These are phyloP conservation scores for Phlebiopsis gigantea DNA, from an alignment of 768 basidiomycete genomes.

Conservation along the genomic window DNA sequence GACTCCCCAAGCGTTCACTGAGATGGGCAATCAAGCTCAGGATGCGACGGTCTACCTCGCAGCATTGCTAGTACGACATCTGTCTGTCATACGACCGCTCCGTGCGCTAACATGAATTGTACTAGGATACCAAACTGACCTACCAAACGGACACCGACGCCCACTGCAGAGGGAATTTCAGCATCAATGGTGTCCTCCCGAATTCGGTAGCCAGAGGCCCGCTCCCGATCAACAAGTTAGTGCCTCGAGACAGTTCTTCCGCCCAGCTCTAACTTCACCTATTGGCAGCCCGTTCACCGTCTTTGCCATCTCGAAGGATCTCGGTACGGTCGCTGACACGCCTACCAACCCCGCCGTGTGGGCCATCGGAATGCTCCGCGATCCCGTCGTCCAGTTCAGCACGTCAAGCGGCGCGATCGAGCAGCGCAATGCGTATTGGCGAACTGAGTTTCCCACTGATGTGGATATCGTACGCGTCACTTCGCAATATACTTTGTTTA, in stretches of 20 bases:
- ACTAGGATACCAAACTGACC: conserved; percentile 9
- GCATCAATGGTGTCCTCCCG: conserved; percentile 12
- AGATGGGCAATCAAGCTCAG: conserved; percentile 14
- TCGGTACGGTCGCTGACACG: conserved; percentile 17
- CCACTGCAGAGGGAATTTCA: conserved; percentile 16
- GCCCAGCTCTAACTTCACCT: not conserved
- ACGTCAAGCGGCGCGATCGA: conserved; percentile 9
- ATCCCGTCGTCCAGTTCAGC: conserved; percentile 22
- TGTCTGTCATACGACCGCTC: not conserved
- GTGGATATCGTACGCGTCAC: conserved; percentile 11
- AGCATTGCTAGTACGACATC: conserved; percentile 4
- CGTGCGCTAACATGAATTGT: not conserved
- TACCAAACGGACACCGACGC: conserved; percentile 12
- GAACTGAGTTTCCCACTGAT: not conserved
- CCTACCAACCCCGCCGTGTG: conserved; percentile 21
- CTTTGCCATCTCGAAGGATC: conserved; percentile 23
- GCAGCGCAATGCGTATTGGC: conserved; percentile 17
- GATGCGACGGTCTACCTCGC: conserved; percentile 18
- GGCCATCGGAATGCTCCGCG: conserved; percentile 23
- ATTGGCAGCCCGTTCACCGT: conserved; percentile 16
- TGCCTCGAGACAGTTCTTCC: not conserved
- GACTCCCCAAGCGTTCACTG: conserved; percentile 3
- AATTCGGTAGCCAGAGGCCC: conserved; percentile 8
- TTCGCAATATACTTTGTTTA: not conserved
- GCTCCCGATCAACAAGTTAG: conserved; percentile 14